phyloP scores from a whole-genome alignment of 768 basidiomycete genomes.

The Mycena galericulata region DNA sequence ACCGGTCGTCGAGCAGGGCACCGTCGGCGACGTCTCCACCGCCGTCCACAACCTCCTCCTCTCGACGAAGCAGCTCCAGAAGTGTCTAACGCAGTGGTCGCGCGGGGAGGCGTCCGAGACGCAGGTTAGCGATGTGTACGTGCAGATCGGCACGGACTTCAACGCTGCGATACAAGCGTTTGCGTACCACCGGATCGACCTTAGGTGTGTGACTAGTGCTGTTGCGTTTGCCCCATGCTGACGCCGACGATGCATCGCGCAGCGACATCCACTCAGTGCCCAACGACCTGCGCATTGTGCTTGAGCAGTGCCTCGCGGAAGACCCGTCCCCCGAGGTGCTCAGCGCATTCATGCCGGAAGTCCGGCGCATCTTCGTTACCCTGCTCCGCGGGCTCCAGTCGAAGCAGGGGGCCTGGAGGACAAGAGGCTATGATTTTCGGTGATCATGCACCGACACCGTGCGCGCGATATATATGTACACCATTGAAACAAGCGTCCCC shows the following conservation, averaged over 20 bases:
- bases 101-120: constrained; percentile 65
- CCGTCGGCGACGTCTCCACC: constrained; percentile 63
- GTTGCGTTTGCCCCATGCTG: background rate
- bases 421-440: constrained; percentile 15
- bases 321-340: constrained; percentile 82
- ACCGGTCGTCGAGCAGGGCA: constrained; percentile 39
- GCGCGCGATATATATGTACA: no score
- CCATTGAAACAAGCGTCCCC: constrained; percentile 3
- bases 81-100: constrained; percentile 79
- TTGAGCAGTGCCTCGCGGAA: constrained; percentile 78
- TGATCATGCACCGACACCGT: no score
- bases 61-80: constrained; percentile 87
- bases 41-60: constrained; percentile 78
- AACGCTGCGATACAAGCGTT: constrained; percentile 85
- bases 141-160: constrained; percentile 91
- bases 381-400: constrained; percentile 86
- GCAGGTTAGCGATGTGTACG: constrained; percentile 91
- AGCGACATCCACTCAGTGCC: constrained; percentile 78
- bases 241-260: constrained; percentile 10
- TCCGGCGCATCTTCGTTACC: constrained; percentile 83
- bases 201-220: constrained; percentile 66
- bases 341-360: constrained; percentile 82
- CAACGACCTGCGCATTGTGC: constrained; percentile 68
- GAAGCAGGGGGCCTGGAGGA: constrained; percentile 69
- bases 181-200: constrained; percentile 75